Base-by-base conservation (phyloP, 2,329 filamentous ascomycete species). In the Aspergillus sp. region DNA sequence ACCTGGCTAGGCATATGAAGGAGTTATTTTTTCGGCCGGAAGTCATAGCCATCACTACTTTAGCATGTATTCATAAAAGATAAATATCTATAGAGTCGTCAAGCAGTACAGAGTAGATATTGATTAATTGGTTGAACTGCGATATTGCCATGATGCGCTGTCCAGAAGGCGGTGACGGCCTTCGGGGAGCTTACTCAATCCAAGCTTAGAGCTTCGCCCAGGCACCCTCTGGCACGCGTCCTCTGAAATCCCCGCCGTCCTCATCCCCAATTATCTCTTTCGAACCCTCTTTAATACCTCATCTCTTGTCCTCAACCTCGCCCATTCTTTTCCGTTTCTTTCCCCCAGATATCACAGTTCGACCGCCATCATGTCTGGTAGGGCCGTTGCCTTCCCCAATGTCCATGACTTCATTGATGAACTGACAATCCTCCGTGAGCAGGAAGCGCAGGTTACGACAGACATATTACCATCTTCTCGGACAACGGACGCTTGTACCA, bases 381-480 rank as follows among this genome's bases (percentile, higher is more conserved):
- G 65, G 75, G 53, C 57, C 39, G 39, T 52, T 56, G 51, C 55
- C 56, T 52, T 54, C 57, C 36, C 49, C 46, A 49, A 57, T 52
- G 59, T 60, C 55, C 69, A 69, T 69, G 67, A 71, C 69, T 71
- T 71, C 69, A 71, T 66, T 66, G 57, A 63, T 62, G 31, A 57
- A 67, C 68, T 71, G 56, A 72, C 71, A 56, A 58, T 52, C 63
- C 59, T 65, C 62, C 69, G 58, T 64, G 64, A 64, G 66, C 72
- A 92, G 89, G 89, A 79, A 90, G 87, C 81, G 89, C 91, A 80
- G 93, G 92, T 75, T 98, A 96, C 82, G 95, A 99, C 81, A 88
- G 95, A 84, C 95, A 99, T 81, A 99, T 99, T 74, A 99, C 95
- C 77, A 98, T 99, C 85, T 99, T 99, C 84, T 97, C 95, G 63